phyloP scores from a whole-genome alignment of 1,284 basidiomycete species.

The Neonothopanus nambi region DNA sequence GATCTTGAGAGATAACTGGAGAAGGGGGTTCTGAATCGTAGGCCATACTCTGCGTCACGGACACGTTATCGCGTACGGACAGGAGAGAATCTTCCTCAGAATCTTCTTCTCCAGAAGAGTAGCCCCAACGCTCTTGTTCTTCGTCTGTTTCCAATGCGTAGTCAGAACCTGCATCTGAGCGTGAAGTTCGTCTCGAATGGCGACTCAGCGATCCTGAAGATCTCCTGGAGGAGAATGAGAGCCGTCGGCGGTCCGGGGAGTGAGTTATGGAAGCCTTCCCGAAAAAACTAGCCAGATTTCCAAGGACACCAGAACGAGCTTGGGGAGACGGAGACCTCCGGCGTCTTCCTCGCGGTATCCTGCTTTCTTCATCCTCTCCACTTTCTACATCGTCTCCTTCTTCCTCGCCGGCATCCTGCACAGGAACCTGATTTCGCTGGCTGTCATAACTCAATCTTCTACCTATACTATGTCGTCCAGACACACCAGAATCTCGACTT shows the following conservation, averaged over 20 bases:
- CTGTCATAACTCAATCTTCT: constrained; percentile 51
- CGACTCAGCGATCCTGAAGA: constrained; percentile 48
- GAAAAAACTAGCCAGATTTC: constrained; percentile 72
- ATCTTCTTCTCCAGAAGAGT: constrained; percentile 67
- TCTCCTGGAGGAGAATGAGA: constrained; percentile 58
- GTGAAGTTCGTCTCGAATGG: constrained; percentile 51
- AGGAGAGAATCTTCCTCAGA: constrained; percentile 42
- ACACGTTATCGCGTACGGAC: constrained; percentile 37
- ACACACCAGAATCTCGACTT: constrained; percentile 47
- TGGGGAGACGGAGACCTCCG: constrained; percentile 40
- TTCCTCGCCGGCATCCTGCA: constrained; percentile 30
- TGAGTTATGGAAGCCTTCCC: constrained; percentile 45
- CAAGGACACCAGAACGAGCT: constrained; percentile 56
- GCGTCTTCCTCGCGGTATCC: constrained; percentile 26
- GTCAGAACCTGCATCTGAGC: constrained; percentile 60
- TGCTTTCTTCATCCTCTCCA: constrained; percentile 31
- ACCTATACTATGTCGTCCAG: constrained; percentile 30
- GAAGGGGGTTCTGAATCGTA: constrained; percentile 71
- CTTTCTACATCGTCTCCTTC: constrained; percentile 24
- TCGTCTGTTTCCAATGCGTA: constrained; percentile 54
- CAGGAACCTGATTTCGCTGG: constrained; percentile 45
- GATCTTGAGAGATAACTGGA: constrained; percentile 48
- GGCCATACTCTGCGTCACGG: constrained; percentile 56
- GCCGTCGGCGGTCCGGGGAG: constrained; percentile 41
- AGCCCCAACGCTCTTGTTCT: constrained; percentile 77